Base-by-base conservation (phyloP, 768 basidiomycete genomes). In the Rhizopogon sp. region DNA sequence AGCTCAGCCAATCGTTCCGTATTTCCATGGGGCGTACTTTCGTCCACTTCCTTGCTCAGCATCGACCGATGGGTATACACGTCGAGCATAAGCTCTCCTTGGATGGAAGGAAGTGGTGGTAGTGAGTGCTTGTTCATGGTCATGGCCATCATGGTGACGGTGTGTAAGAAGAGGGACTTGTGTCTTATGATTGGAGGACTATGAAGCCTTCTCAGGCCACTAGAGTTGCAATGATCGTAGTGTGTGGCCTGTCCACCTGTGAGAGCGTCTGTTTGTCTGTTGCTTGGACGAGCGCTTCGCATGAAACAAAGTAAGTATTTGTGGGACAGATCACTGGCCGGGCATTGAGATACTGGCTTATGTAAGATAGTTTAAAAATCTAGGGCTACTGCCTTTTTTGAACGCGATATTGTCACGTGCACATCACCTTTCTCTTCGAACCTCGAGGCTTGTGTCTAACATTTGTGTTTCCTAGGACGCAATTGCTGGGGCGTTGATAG, bases 1-100 rank as follows among this genome's bases (percentile, higher is more conserved):
- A 89, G 72, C 43, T 77, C 76, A 6, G 78, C 78, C 11, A 90
- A 76, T 43, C 88, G 81, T 22, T 81, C 77, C 20, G 74, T 76
- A 60, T 83, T 81, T 10, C 84, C 83, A 60, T 84, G 84, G 22
- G 44, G 29, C 13, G 52, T 50, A 49, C 22, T n/a, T 45, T 68
- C 68, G 16, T 66, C 60, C 41, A 78, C 75, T 5, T 77, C 70
- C 29, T 76, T 77, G 4, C 66, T 60, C 10, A 60, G 60, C 7
- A 50, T 51, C 3, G 79, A 74, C 31, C 64, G 66, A 52, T 85
- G 82, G 0, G 78, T 81, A 66, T 74, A 81, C 50, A 87, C 75
- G 59, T 85, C 83, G 53, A 87, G 76, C 46, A 82, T 65, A 44
- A 84, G 67, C 56, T 84, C 79, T 8, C 79, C 82, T 11, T 79